Base-by-base conservation (phyloP, 768 basidiomycete species). In the Punctularia strigosozonata region DNA sequence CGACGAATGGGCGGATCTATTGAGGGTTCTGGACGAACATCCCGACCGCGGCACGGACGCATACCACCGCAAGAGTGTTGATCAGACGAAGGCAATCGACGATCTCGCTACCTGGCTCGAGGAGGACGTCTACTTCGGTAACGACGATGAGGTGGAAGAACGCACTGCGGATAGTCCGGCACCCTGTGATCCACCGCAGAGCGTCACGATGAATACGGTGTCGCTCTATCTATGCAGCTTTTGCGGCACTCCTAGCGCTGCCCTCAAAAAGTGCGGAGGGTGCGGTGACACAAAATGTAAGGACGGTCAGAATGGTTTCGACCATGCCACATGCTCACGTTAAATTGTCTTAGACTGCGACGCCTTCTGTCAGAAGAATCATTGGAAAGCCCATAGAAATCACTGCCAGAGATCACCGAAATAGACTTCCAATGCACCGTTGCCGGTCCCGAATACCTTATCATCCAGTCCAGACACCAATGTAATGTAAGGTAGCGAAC, bases 191-290 rank as follows among this genome's bases (percentile, higher is more conserved):
- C 10, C 59, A 10, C 64, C 68, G 37, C 64, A 69, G 10, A 66
- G 61, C 47, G 60, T 75, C 46, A 69, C 63, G 41, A 51, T 55
- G 15, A 72, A 75, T 33, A 56, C 59, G 15, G 68, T 76, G 6
- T 63, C 54, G 25, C 54, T 82, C 30, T 80, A 75, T 54, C 57
- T 65, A 19, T 82, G 80, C 47, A 75, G 76, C 19, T 75, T 69
- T 65, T 80, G 79, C 43, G 63, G 68, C 5, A 80, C 78, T 41
- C 76, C 77, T 5, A 78, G 71, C 36, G 75, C 73, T 0, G 62
- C 63, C 5, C 51, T 77, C 34, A 63, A 64, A 45, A 77, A 72
- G 51, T 77, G 75, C 43, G 50, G 55, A 4, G 60, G 65, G 2
- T 72, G 69, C 38, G 57, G 48, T 19, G 60, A 55, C 39, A 57